Evolutionary conservation across 2,329 filamentous ascomycete genomes (phyloP), one percentile per base, ranked within the genome.

Genomic region (Fusarium hainanense): DNA sequence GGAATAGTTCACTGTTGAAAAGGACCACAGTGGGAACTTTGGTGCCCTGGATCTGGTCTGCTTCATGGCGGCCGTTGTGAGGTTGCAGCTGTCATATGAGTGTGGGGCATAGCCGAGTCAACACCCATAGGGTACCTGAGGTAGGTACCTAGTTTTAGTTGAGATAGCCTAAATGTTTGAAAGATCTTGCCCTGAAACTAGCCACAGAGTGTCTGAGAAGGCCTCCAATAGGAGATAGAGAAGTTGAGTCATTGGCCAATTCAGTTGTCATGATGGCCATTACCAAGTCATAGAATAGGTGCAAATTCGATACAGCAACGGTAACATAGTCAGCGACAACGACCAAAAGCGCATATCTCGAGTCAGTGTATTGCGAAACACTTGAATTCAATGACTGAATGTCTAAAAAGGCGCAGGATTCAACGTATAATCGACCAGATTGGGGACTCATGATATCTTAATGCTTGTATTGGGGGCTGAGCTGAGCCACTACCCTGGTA

Each of bases 11-110:
- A n/a, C 10, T 9, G 7, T 18, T 6, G 20, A 27, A 18, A n/a
- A 14, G 16, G 16, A 18, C 3, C 7, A 25, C 3, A 6, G 11
- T 4, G 8, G 27, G 43, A 18, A 43, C 12, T n/a, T 48, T 40
- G 30, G 28, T 46, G 14, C 16, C 3, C 25, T 44, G 11, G 27
- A n/a, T 46, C 13, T n/a, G 34, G 11, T 30, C 12, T 18, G 23
- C 46, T 57, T 46, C 50, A 68, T 68, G 67, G 47, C 34, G 67
- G 30, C 50, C 63, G 46, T 41, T 56, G 43, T 64, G 57, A 68
- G 63, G 49, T 46, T 42, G 57, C 40, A 54, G 52, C 43, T 63
- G 52, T 23, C 21, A 47, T 66, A 58, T 23, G 48, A 51, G 25
- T 56, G 64, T 57, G 64, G 64, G 58, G 59, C 49, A n/a, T 23